Conservation (phyloP, 2,329 filamentous ascomycete genomes). For the Aspergillus calidoustus region DNA sequence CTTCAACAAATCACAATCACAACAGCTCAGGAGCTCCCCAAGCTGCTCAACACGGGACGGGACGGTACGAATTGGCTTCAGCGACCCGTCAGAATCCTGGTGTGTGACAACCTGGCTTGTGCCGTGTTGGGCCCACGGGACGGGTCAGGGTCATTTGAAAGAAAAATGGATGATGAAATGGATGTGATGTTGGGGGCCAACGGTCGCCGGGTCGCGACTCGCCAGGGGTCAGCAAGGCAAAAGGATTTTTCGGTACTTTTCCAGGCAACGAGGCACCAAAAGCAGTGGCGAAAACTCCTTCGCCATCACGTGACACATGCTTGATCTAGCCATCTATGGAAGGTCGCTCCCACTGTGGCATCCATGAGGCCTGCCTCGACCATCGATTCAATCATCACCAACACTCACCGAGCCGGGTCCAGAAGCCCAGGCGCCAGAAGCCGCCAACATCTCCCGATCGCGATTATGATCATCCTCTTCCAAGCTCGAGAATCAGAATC, state of each 20-base stretch:
- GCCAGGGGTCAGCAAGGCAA: constrained; percentile 4
- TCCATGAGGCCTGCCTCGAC: not conserved
- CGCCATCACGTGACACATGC: not conserved
- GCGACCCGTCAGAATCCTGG: not conserved
- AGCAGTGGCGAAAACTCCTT: not conserved
- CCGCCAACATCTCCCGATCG: not conserved
- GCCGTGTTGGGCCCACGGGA: constrained; percentile 13
- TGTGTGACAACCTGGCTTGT: not conserved
- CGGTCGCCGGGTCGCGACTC: not conserved
- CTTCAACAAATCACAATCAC: constrained; percentile 9
- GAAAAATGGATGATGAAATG: not conserved
- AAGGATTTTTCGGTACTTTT: not conserved
- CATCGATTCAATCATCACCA: not conserved
- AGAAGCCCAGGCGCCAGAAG: not conserved
- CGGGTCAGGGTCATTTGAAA: constrained; percentile 3
- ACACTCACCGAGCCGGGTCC: not conserved
- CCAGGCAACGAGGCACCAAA: not conserved
- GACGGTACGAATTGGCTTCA: constrained; percentile 15
- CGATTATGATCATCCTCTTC: constrained; percentile 4
- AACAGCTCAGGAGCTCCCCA: not conserved
- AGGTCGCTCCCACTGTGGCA: not conserved
- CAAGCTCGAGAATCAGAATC: not conserved
- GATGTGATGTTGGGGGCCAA: constrained; percentile 2
- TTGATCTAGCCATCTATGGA: not conserved
- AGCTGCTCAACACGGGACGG: constrained; percentile 6